Percentiles rank a stretch among this genome's conserved stretches.
These are phyloP conservation scores for Crotalaria pallida DNA, from an alignment of 306 rosid species.

Conservation along the genomic window DNA sequence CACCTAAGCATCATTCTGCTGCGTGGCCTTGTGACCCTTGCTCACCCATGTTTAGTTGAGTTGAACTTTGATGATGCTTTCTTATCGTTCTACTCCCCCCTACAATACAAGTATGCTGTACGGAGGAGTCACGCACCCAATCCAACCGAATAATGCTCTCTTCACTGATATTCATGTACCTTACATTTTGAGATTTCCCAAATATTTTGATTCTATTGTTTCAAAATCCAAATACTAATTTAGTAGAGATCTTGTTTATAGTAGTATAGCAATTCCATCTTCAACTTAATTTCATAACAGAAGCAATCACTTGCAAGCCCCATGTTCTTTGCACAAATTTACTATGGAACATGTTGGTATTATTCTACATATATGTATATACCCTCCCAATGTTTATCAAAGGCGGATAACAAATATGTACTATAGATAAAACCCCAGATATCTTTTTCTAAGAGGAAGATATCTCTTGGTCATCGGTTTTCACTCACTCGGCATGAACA, in stretches of 20 bases:
- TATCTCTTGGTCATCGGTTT: too few species aligned
- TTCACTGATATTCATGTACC: conserved; percentile 6
- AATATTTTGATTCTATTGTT: background rate
- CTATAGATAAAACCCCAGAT: too few species aligned
- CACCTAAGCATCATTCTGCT: conserved; percentile 64
- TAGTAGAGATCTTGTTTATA: too few species aligned
- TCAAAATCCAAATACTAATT: background rate
- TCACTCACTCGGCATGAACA: too few species aligned
- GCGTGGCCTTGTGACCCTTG: conserved; percentile 36
- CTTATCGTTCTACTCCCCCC: conserved; percentile 37
- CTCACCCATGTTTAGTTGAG: too few species aligned
- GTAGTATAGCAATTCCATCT: background rate
- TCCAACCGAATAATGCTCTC: conserved; percentile 11
- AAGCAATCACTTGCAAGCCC: too few species aligned
- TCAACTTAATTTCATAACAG: background rate
- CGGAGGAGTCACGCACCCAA: conserved; percentile 20
- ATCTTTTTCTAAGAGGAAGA: too few species aligned
- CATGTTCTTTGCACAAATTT: too few species aligned
- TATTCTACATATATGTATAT: too few species aligned
- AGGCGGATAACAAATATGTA: too few species aligned
- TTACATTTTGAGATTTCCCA: background rate
- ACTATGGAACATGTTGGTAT: too few species aligned
- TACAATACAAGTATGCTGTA: conserved; percentile 22
- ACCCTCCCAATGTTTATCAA: too few species aligned
- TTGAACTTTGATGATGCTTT: conserved; percentile 12